phyloP scores from a whole-genome alignment of 2,329 filamentous ascomycete genomes.

The Pestalotiopsis sp. region DNA sequence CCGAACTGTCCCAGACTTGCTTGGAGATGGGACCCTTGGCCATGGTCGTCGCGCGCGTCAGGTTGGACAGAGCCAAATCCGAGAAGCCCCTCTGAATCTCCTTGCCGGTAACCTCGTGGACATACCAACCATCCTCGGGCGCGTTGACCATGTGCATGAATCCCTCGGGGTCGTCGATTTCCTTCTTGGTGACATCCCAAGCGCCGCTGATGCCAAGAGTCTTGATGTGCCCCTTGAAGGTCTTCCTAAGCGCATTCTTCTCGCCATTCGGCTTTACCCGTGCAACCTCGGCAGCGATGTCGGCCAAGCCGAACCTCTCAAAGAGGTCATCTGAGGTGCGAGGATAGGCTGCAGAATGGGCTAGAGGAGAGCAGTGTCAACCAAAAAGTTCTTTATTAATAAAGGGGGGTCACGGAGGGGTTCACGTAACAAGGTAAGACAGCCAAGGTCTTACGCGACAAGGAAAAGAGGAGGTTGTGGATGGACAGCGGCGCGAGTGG shows the following conservation, averaged over 20 bases:
- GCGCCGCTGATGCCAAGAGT: constrained; percentile 62
- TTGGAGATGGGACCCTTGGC: constrained; percentile 59
- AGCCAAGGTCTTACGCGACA: neutral
- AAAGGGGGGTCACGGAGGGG: constrained; percentile 20
- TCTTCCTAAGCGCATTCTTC: constrained; percentile 69
- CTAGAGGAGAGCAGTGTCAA: constrained; percentile 51
- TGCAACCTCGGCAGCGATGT: constrained; percentile 63
- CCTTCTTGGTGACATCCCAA: constrained; percentile 62
- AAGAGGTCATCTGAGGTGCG: constrained; percentile 60
- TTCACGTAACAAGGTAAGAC: constrained; percentile 15
- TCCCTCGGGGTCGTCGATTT: constrained; percentile 52
- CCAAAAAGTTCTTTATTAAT: constrained; percentile 34
- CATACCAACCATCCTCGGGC: constrained; percentile 61
- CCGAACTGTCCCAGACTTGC: constrained; percentile 57
- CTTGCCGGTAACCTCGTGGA: constrained; percentile 54
- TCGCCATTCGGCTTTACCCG: constrained; percentile 66
- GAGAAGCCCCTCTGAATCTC: constrained; percentile 58
- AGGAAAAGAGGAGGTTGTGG: neutral
- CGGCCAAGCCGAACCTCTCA: constrained; percentile 57
- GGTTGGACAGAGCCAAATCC: constrained; percentile 41
- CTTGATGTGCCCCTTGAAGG: constrained; percentile 71
- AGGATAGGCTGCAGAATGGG: constrained; percentile 51
- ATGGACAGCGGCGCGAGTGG: constrained; percentile 13
- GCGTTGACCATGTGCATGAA: constrained; percentile 53
- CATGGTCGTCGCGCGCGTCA: constrained; percentile 59